Evolutionary conservation across 2,329 filamentous ascomycete species (phyloP).

Genomic region (Fusarium papillatum): DNA sequence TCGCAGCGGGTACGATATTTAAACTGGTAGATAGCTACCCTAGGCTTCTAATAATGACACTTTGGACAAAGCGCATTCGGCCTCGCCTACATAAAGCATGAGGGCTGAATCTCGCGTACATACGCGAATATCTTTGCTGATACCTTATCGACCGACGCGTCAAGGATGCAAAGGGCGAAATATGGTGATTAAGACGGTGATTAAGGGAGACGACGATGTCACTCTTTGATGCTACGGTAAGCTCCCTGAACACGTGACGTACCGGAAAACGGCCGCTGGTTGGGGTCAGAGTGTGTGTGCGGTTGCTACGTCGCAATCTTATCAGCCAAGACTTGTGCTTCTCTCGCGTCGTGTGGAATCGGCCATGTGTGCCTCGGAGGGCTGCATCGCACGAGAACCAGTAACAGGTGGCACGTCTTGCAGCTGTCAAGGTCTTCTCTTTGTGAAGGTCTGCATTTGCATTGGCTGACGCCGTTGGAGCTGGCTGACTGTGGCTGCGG

Average conservation of each 20-base stretch:
- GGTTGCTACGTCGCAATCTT: neutral
- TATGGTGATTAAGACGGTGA: neutral
- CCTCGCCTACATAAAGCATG: neutral
- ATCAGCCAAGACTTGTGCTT: neutral
- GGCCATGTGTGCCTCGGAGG: neutral
- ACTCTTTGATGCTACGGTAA: slow-evolving; percentile 2
- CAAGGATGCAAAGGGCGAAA: neutral
- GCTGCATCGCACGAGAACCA: neutral
- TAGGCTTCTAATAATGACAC: neutral
- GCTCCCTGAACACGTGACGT: neutral
- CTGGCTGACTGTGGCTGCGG: slow-evolving; percentile 7
- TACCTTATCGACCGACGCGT: neutral
- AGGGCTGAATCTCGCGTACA: neutral
- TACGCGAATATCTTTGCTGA: neutral
- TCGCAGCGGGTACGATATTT: neutral
- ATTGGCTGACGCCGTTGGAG: slow-evolving; percentile 1
- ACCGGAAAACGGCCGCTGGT: neutral
- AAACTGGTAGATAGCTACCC: neutral
- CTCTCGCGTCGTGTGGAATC: neutral
- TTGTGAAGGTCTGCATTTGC: neutral
- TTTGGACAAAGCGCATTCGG: neutral
- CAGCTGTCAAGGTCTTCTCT: neutral
- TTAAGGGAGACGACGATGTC: neutral
- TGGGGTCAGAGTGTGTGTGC: neutral
- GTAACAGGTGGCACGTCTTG: neutral